Base-by-base conservation (phyloP, 352 stramenopile genomes). In the Sclerospora graminicola region DNA sequence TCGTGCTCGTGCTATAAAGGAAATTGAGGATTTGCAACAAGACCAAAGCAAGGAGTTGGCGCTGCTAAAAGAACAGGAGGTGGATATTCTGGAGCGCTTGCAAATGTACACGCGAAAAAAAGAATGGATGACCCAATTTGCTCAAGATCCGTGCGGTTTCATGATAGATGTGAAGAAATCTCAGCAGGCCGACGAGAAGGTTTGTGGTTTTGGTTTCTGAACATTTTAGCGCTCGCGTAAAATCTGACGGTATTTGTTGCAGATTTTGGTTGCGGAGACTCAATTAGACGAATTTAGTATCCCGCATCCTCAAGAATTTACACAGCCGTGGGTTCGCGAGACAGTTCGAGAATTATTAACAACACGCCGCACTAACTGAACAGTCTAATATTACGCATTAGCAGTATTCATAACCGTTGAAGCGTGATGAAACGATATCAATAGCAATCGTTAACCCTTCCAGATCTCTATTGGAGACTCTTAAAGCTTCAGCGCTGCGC, bases 41-140 rank as follows among this genome's bases (percentile, higher is more conserved):
- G 68, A 84, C 30, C 72, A 85, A 52, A 58, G 69, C 34, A 82
- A 83, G 35, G 76, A 88, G 13, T 14, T 82, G 29, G 26, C 54
- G 32, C 51, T 88, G 42, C 58, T 88, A 2, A 60, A 78, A 41
- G 51, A 65, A 21, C 76, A 88, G 36, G 72, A 84, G 43, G 23
- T 43, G 30, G 57, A 73, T 39, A 62, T 88, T 46, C 34, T 80
- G 4, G 50, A 76, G 29, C 66, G 66, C 6, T 60, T 88, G 45
- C 45, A 80, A 27, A 62, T 54, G 19, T 54, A 64, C 28, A 65
- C 59, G 8, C 47, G 55, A 9, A 84, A 86, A 37, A 62, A 69
- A 30, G 66, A 80, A 46, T 89, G 76, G 76, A 83, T 86, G 68
- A 21, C 33, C 7, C 68, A 89, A 44, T 84, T 89, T 11, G 66